Conservation (phyloP, 164 flowering plant genomes). For the Platanus orientalis region DNA sequence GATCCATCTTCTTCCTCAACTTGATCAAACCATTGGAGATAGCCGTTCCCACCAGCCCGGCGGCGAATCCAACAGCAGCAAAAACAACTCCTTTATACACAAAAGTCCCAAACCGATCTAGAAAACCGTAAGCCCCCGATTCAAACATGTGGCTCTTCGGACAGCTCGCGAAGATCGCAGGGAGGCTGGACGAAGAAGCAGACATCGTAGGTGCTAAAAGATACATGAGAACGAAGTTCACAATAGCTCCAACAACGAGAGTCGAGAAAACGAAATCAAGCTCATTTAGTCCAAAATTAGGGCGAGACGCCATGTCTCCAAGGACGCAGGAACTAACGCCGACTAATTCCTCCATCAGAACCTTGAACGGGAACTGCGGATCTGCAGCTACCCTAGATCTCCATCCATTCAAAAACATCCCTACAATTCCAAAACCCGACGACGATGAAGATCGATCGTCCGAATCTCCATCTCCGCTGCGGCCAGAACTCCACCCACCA, state of each 20-base stretch:
- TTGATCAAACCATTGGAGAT: constrained; percentile 73
- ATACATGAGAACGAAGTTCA: constrained; percentile 86
- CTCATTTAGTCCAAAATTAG: constrained; percentile 91
- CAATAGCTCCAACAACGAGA: constrained; percentile 78
- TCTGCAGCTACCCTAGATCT: constrained; percentile 83
- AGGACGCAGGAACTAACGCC: constrained; percentile 75
- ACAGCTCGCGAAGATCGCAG: constrained; percentile 61
- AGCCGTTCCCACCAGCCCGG: constrained; percentile 88
- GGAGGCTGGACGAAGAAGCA: constrained; percentile 31
- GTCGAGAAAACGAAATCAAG: constrained; percentile 94
- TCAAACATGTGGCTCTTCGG: constrained; percentile 93
- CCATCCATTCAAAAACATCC: constrained; percentile 73
- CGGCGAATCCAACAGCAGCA: constrained; percentile 84
- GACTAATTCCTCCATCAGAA: constrained; percentile 87
- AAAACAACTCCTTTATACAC: constrained; percentile 80
- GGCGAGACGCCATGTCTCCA: constrained; percentile 97
- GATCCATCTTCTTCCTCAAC: constrained; percentile 89
- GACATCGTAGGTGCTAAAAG: constrained; percentile 67
- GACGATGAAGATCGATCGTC: constrained; percentile 17
- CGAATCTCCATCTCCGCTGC: constrained; percentile 11
- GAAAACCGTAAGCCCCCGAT: constrained; percentile 49
- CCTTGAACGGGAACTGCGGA: constrained; percentile 96
- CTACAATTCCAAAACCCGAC: constrained; percentile 42
- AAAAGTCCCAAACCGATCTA: constrained; percentile 66
- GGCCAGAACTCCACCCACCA: constrained; percentile 15